Base-by-base conservation (phyloP, 805 yeast genomes). In the Candida verbasci region DNA sequence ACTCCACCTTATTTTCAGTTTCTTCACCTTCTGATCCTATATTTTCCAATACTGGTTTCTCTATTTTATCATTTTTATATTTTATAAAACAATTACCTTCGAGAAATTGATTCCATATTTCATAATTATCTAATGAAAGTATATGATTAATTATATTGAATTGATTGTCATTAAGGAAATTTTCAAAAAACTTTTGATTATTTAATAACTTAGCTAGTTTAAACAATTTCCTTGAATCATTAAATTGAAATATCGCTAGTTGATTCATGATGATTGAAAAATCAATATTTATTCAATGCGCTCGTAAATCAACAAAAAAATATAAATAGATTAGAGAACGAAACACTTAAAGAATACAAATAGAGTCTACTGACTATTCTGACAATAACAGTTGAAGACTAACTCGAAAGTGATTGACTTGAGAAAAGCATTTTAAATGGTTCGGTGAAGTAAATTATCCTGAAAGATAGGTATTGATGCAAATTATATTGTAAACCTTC, bases 151-250 rank as follows among this genome's bases (percentile, higher is more conserved):
- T 37, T 15, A 66, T 49, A 36, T 58, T 61, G 40, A 38, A 55
- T 45, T 67, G 72, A 28, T 42, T 45, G 12, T 58, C 66, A 33
- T 55, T 62, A 37, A 67, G 52, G 30, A 60, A 60, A n/a, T 49
- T 41, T 29, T 57, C 59, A 46, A 67, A 67, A 39, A 60, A 64
- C 31, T 55, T 51, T 39, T 43, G 43, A 29, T 46, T 38, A 38
- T 62, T 52, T 32, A 66, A 50, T 25, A 46, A 45, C 42, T 62
- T 61, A 17, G 72, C 66, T 34, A 67, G 52, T 32, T 50, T 54
- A 34, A 62, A 63, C 35, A 67, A 47, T 41, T 57, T 56, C 12
- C 29, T 35, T 20, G 55, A 43, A 45, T 65, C 52, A 44, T 62
- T 62, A 29, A 42, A 42, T 40, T 59, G 62, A 35, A 67, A 67